Conservation (phyloP, 2,329 filamentous ascomycete genomes). For the Teratosphaeria epicoccoides region DNA sequence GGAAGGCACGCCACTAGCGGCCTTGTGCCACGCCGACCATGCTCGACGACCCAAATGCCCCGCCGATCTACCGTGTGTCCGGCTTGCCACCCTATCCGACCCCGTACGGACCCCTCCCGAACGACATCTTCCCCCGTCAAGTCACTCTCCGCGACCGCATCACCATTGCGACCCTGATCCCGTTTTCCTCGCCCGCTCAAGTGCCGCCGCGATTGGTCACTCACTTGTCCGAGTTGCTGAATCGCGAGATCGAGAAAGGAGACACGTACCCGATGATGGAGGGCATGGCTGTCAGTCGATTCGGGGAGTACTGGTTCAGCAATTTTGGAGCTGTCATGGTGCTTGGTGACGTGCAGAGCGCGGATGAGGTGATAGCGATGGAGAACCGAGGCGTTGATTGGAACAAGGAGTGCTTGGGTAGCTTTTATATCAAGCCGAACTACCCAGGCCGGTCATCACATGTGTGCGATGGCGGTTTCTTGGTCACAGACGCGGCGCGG, state of each 20-base stretch:
- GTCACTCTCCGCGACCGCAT: constrained; percentile 76
- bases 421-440: constrained; percentile 91
- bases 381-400: constrained; percentile 49
- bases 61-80: constrained; percentile 59
- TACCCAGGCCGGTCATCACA: constrained; percentile 86
- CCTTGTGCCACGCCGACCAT: constrained; percentile 57
- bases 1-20: background rate
- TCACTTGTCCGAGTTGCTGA: constrained; percentile 74
- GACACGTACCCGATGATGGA: constrained; percentile 87
- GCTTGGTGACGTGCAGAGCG: constrained; percentile 58
- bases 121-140: constrained; percentile 59
- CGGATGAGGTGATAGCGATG: constrained; percentile 42
- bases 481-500: constrained; percentile 38
- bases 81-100: constrained; percentile 56
- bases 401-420: constrained; percentile 71
- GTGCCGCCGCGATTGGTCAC: constrained; percentile 64
- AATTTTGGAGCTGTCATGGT: constrained; percentile 85
- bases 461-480: constrained; percentile 58
- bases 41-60: constrained; percentile 63
- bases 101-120: constrained; percentile 52
- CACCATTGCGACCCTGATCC: constrained; percentile 72
- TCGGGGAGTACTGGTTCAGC: constrained; percentile 80
- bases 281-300: constrained; percentile 60
- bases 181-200: constrained; percentile 64
- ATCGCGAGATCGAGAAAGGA: constrained; percentile 82